Base-by-base conservation (phyloP, 73 alveolate species). In the Paramecium sexaurelia region DNA sequence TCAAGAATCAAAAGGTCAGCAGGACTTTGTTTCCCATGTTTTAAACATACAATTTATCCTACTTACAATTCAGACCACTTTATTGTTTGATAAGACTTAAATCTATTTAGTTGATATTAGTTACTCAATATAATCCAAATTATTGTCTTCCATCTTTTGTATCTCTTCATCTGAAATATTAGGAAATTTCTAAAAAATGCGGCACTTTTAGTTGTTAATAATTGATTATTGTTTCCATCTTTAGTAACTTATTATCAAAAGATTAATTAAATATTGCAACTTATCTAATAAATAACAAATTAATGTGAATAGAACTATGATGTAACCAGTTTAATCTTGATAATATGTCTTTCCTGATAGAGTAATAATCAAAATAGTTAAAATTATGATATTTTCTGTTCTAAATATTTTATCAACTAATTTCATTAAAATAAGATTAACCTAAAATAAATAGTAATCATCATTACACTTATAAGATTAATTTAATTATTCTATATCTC, bases 21-120 rank as follows among this genome's bases (percentile, higher is more conserved):
- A 4, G 86, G 86, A 71, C 86, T 35, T 36, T 71, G 15, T n/a
- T 71, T 40, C 9, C 86, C 86, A 71, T 71, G 32, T 71, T 71
- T 20, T 33, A 71, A 36, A 40, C 86, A 71, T 3, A 71, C 86
- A 11, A 71, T 37, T 7, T 71, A 33, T 71, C 86, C 86, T n/a
- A 71, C 56, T 37, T 71, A 9, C 35, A 71, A 71, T 71, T 71
- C 20, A 71, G 20, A 35, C 86, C 86, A 71, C 1, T 71, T 35
- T n/a, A 71, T 71, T 29, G 86, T 3, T 5, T 13, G 17, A 32
- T 61, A 61, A 1, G 83, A 32, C 43, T 61, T 61, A 61, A 61
- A 61, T 61, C 83, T 61, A 61, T 29, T 61, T 61, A 32, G 83
- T 26, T 61, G 13, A 51, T 19, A 51, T 47, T 51, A 17, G 4